phyloP scores from a whole-genome alignment of 495 filamentous ascomycete species.

The Rusavskia elegans region DNA sequence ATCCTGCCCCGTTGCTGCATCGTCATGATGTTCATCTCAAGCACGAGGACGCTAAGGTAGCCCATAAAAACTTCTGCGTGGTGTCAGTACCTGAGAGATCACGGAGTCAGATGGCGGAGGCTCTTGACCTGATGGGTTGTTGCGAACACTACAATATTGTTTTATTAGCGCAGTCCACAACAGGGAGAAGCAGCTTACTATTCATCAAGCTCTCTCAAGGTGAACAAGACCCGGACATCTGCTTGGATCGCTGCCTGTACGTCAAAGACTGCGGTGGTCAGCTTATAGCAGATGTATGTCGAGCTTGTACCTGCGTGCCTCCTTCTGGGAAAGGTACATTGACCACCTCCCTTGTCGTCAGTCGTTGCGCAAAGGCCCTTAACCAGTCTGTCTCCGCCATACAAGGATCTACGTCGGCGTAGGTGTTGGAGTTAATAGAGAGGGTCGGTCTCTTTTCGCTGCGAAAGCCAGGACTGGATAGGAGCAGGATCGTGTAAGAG shows the following conservation, averaged over 20 bases:
- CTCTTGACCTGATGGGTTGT: slow-evolving; percentile 7
- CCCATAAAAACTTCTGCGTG: slow-evolving; percentile 31
- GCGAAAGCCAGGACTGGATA: slow-evolving; percentile 34
- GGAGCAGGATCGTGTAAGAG: slow-evolving; percentile 37
- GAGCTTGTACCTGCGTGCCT: slow-evolving; percentile 9
- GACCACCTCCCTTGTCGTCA: slow-evolving; percentile 37
- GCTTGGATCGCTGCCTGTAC: slow-evolving; percentile 26
- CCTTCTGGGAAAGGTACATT: slow-evolving; percentile 34
- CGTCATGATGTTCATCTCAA: slow-evolving; percentile 34
- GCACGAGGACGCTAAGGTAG: slow-evolving; percentile 40
- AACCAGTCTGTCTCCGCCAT: slow-evolving; percentile 44
- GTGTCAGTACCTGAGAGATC: not conserved
- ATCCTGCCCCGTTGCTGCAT: slow-evolving; percentile 30
- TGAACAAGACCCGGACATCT: slow-evolving; percentile 33
- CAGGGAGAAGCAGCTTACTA: slow-evolving; percentile 16
- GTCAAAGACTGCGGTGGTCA: slow-evolving; percentile 28
- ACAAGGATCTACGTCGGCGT: slow-evolving; percentile 41
- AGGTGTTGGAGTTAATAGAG: slow-evolving; percentile 27
- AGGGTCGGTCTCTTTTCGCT: slow-evolving; percentile 21
- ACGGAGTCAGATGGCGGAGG: not conserved
- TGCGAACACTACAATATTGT: slow-evolving; percentile 13
- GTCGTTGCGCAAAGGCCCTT: slow-evolving; percentile 27
- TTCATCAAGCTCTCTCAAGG: slow-evolving; percentile 44
- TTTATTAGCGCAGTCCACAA: not conserved
- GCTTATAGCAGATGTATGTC: not conserved